phyloP scores from a whole-genome alignment of 2,329 filamentous ascomycete genomes.

The Fusarium mangiferae region DNA sequence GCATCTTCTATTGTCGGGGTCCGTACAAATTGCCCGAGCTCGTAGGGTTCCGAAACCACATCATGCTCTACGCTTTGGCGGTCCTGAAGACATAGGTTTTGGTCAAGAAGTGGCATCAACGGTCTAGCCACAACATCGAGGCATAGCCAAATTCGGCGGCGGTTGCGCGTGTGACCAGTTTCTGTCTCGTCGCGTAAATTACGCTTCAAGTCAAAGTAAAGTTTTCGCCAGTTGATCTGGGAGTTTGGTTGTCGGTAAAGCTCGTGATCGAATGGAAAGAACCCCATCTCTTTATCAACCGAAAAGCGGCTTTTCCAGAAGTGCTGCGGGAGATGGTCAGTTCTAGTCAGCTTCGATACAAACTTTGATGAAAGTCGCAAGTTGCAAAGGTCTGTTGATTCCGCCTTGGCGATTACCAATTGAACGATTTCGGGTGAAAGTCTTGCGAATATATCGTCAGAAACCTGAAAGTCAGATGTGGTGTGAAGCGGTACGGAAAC shows the following conservation, averaged over 20 bases:
- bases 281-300: not conserved
- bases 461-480: accelerated
- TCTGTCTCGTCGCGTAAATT: not conserved
- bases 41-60: not conserved
- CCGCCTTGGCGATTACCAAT: not conserved
- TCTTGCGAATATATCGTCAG: not conserved
- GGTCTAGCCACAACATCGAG: not conserved
- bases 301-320: not conserved
- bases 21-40: not conserved
- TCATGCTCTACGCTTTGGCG: not conserved
- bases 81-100: not conserved
- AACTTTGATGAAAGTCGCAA: not conserved
- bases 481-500: not conserved
- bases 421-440: not conserved
- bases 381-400: not conserved
- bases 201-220: not conserved
- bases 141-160: not conserved
- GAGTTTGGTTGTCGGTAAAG: not conserved
- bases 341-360: not conserved
- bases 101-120: not conserved
- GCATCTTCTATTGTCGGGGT: not conserved
- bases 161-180: not conserved
- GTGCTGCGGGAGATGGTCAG: not conserved
- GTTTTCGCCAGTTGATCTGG: not conserved
- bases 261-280: not conserved